Conservation (phyloP, 352 stramenopile species). For the Pythium brassicae region DNA sequence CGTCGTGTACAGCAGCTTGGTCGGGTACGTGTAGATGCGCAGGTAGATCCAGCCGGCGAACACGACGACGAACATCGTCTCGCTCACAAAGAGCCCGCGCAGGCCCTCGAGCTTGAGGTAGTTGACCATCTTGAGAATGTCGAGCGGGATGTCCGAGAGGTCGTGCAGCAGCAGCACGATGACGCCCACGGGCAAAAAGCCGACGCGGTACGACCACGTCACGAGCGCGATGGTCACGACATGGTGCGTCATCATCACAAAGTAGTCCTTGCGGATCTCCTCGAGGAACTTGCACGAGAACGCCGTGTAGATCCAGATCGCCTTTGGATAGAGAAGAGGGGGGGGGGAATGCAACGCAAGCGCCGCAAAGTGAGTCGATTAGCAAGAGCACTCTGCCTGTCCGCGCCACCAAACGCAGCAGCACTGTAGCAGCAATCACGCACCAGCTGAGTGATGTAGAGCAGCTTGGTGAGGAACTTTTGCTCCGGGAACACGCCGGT, state of each 20-base stretch:
- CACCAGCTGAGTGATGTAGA: constrained; percentile 84
- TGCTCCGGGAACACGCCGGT: constrained; percentile 73
- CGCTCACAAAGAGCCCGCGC: constrained; percentile 60
- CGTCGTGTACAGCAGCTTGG: constrained; percentile 76
- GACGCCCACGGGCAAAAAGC: constrained; percentile 80
- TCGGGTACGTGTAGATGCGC: constrained; percentile 82
- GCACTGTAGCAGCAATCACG: too few species aligned
- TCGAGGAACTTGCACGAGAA: constrained; percentile 89
- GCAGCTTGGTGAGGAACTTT: constrained; percentile 76
- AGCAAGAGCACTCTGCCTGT: too few species aligned
- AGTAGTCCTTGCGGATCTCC: constrained; percentile 85
- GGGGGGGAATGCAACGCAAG: background rate
- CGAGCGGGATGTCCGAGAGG: constrained; percentile 83
- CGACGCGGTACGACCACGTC: constrained; percentile 76
- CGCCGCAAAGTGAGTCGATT: background rate
- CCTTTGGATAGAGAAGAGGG: constrained; percentile 30
- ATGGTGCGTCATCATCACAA: constrained; percentile 90
- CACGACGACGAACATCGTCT: constrained; percentile 67
- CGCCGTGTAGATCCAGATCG: constrained; percentile 87
- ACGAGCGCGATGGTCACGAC: constrained; percentile 85
- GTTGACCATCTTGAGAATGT: constrained; percentile 89
- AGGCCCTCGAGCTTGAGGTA: constrained; percentile 85
- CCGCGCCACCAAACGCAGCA: too few species aligned
- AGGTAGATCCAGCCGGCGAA: constrained; percentile 80
- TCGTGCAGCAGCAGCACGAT: constrained; percentile 85